Base-by-base conservation (phyloP, 495 filamentous ascomycete genomes). In the Xylaria intraflava region DNA sequence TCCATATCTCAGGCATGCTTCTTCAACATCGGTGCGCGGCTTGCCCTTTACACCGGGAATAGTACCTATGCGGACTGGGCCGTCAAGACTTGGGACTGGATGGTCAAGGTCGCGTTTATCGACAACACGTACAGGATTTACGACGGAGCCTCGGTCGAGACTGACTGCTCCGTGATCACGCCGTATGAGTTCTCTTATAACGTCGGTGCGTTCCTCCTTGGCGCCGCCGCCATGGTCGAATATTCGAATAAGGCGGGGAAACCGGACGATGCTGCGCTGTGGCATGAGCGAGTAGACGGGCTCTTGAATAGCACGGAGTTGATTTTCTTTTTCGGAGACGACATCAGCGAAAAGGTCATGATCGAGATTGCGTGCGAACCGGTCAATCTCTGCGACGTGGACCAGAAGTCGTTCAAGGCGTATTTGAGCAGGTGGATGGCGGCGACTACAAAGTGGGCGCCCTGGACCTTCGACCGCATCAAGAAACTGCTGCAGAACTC, bases 341-440 rank as follows among this genome's bases (percentile, higher is more conserved):
- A 58, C 16, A 56, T 46, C 7, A 61, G 69, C 20, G 51, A 76
- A 22, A 64, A 72, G 40, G 68, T 84, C 50, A 79, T 86, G 74
- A 75, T 77, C 44, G 89, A 93, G 65, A 72, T 82, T n/a, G 79
- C 83, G 16, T 94, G 89, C 69, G 89, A 92, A 62, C 66, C 78
- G 0, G 68, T 72, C 31, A 64, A 73, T 45, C 72, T 72, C 4
- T 88, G 86, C 66, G 77, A 88, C 61, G 66, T 77, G 47, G 85
- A 89, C 65, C 82, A 86, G 61, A 76, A 79, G 42, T 82, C 82
- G 8, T 89, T 90, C 74, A 89, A 89, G 60, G 84, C 84, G 22
- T 84, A 86, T 52, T 70, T 88, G 10, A 72, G 84, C 6, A 79
- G 84, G 6, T 92, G 88, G 86, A 80, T 95, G 71, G 82, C 85